Conservation (phyloP, 139 green algal genomes). For the Tetradesmus obliquus region DNA sequence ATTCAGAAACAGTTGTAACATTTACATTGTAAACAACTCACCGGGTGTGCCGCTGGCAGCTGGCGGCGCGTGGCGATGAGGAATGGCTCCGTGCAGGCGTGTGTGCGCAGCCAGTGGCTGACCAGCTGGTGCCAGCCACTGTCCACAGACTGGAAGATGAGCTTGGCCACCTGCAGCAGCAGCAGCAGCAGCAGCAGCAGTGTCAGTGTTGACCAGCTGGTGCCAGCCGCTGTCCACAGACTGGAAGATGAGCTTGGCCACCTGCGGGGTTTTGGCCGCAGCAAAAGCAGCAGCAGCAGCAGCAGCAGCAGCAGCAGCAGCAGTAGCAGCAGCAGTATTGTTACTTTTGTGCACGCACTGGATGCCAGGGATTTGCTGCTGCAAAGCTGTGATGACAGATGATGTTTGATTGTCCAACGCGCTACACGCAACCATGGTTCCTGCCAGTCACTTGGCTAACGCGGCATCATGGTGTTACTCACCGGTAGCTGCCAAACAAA, state of each 20-base stretch:
- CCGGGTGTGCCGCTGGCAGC: constrained; percentile 54
- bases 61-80: constrained; percentile 55
- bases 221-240: constrained; percentile 12
- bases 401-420: no score
- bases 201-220: constrained; percentile 61
- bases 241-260: constrained; percentile 12
- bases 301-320: no score
- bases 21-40: not conserved
- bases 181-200: no score
- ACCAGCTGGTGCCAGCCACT: constrained; percentile 42
- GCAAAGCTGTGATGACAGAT: no score
- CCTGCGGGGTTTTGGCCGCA: not conserved
- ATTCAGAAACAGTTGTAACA: no score
- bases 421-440: no score
- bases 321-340: constrained; percentile 49
- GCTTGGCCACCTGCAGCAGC: not conserved
- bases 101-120: constrained; percentile 64
- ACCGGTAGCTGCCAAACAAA: no score
- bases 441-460: no score
- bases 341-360: not conserved
- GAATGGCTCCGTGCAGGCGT: constrained; percentile 59
- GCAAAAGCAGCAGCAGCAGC: not conserved
- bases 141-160: constrained; percentile 15
- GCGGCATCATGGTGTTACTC: no score
- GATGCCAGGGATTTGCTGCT: not conserved